Evolutionary conservation across 345 rosid genomes (phyloP), one percentile per base, ranked within the genome.

Genomic region (Boechera divaricarpa): DNA sequence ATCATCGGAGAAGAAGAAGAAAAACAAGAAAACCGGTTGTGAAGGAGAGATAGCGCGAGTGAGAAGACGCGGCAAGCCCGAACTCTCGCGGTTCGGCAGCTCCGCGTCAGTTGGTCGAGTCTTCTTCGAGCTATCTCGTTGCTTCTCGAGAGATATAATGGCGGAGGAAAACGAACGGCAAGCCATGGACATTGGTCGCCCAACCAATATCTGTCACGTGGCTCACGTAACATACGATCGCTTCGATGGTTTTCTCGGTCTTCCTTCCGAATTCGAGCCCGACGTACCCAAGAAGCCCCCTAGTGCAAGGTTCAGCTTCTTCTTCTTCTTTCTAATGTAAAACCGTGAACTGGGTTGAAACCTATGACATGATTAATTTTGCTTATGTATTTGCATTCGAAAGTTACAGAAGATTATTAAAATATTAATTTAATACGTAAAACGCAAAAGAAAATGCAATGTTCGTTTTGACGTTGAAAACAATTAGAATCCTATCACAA

Each of bases 161-260:
- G 76, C 12, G 2, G 59, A 63, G 59, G 66, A 32, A 13, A 65
- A 81, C 56, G 87, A 87, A 76, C 82, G 82, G 13, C 82, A 83
- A 44, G 56, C 83, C 10, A 92, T 94, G 95, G 91, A 92, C 82
- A 94, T 94, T 83, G 93, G 97, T 26, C 69, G 77, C 52, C 97
- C 97, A 10, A 88, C 97, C 13, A 81, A 94, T 82, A 94, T 94
- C 3, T 82, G 91, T 60, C 98, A 94, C 55, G 92, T 94, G 60
- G 89, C 95, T 44, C 97, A 94, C 67, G 97, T 94, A 35, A 92
- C 98, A 13, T 94, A 90, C 49, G 97, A 94, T 80, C 85, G 97
- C 69, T 94, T 94, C 59, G 81, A 90, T 82, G 97, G 97, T 15
- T 94, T 94, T 70, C 97, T 89, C 36, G 98, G 98, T 76, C 84